These are phyloP conservation scores for Corallochytrium limacisporum DNA, from an alignment of 78 protist species.

Conservation along the genomic window DNA sequence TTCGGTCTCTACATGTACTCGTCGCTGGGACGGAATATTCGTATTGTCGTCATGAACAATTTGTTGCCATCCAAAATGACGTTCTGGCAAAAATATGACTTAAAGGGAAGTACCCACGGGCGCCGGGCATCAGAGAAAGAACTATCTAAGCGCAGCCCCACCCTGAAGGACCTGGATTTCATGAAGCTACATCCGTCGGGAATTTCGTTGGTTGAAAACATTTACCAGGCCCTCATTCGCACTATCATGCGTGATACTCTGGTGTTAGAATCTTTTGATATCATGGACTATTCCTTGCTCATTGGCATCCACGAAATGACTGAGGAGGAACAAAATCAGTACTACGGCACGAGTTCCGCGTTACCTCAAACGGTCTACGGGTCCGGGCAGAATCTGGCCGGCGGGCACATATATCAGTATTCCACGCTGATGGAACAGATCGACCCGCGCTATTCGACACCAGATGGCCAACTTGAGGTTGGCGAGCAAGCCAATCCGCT, in stretches of 20 bases:
- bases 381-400: too few species aligned
- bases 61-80: conserved; percentile 53
- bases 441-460: too few species aligned
- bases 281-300: conserved; percentile 71
- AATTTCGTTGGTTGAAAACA: background rate
- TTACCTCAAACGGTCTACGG: background rate
- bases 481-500: background rate
- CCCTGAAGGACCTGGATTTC: conserved; percentile 10
- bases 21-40: conserved; percentile 44
- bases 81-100: conserved; percentile 47
- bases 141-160: background rate
- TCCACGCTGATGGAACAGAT: too few species aligned
- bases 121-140: background rate
- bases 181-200: background rate
- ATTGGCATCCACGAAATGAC: conserved; percentile 51
- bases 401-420: too few species aligned
- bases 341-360: too few species aligned
- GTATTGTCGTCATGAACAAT: conserved; percentile 78
- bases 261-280: conserved; percentile 36
- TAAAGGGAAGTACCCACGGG: background rate
- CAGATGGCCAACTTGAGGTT: background rate
- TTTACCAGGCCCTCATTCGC: background rate
- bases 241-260: conserved; percentile 10
- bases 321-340: too few species aligned
- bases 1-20: conserved; percentile 63